These are phyloP conservation scores for Thinopyrum elongatum DNA, from an alignment of 176 grass and related monocot genomes.

Conservation along the genomic window DNA sequence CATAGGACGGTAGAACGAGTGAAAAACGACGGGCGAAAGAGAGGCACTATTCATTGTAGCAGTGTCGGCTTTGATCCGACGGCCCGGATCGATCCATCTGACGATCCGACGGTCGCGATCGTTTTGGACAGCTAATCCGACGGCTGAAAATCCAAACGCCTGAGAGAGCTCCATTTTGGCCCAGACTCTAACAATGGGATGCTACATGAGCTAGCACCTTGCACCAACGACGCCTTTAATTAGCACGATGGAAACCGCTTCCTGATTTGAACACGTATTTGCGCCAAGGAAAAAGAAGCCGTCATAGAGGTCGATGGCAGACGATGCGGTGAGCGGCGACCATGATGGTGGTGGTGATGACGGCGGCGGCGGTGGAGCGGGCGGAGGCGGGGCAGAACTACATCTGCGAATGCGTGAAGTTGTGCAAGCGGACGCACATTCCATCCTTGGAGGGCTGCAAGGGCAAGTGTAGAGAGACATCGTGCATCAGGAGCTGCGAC, in stretches of 20 bases:
- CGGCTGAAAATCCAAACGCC: no score
- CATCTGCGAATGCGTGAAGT: constrained; percentile 60
- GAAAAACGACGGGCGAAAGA: no score
- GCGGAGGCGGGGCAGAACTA: constrained; percentile 48
- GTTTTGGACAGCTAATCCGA: no score
- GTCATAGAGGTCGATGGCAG: no score
- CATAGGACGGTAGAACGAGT: no score
- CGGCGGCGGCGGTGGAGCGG: not conserved
- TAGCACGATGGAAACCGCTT: not conserved
- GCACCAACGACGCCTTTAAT: not conserved
- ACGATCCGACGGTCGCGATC: no score
- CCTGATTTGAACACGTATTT: not conserved
- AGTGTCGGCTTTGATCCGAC: no score
- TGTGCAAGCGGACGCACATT: constrained; percentile 26
- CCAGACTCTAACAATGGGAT: no score
- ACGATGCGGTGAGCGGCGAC: not conserved
- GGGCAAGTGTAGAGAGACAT: constrained; percentile 26
- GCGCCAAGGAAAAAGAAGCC: no score
- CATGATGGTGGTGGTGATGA: not conserved
- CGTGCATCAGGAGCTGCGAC: constrained; percentile 37
- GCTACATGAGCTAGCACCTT: not conserved
- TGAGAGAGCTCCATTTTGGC: no score
- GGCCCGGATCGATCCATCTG: no score
- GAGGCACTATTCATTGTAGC: no score
- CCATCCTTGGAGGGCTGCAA: constrained; percentile 22